Base-by-base conservation (phyloP, 2,329 filamentous ascomycete genomes). In the Pleomassaria siparia region DNA sequence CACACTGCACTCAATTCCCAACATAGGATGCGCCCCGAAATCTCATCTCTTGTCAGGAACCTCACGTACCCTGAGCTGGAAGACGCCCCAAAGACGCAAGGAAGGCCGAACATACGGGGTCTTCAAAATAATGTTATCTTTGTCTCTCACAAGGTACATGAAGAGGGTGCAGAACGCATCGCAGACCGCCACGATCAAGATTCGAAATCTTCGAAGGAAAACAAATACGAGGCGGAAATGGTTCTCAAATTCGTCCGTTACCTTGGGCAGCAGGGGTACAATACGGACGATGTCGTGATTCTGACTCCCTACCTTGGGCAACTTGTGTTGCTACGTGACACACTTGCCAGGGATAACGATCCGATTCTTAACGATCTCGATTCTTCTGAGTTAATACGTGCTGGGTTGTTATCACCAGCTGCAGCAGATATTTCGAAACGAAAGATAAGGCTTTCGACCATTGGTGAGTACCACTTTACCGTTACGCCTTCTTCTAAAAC, bases 231-330 rank as follows among this genome's bases (percentile, higher is more conserved):
- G 58, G 86, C 76, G 0, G 65, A 82, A 0, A 86, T 91, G 78
- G 78, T 87, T 0, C 62, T 89, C 16, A 82, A 79, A 52, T 79
- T 78, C 41, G 81, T 91, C 1, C 78, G 76, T 5, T 89, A 89
- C 54, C 69, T 91, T 0, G 82, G 74, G 0, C 87, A 89, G 50
- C 87, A 91, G 54, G 86, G 86, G 0, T 91, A 90, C 57, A 76
- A 77, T 3, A 83, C 83, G 0, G 74, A 82, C 3, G 71, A 87
- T 2, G 73, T 90, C 10, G 86, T 89, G 0, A 72, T 91, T 0
- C 64, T 91, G 1, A 88, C 86, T 0, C 87, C 88, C 0, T 91
- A 91, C 55, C 72, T 90, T 0, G 87, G 86, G 0, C 87, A 90
- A 54, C 65, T 91, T 0, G 77, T 71, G 2, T 71, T 86, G 0